These are phyloP conservation scores for Xerophyta viscosa DNA, from an alignment of 106 monocot genomes.

Conservation along the genomic window DNA sequence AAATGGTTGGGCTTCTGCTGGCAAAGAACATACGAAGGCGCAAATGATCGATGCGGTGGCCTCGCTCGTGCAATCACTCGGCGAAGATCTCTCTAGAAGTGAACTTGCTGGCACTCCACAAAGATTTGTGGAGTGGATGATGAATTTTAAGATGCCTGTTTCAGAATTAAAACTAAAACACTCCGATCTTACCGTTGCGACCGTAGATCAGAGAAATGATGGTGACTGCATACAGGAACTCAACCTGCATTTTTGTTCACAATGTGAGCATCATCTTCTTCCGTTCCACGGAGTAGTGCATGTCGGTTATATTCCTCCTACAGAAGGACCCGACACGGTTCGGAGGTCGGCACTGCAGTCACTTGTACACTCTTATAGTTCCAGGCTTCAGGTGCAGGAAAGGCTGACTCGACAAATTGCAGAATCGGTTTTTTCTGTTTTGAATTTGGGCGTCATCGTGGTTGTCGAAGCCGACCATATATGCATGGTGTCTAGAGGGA, in stretches of 20 bases:
- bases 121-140: constrained; percentile 83
- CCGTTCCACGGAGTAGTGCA: constrained; percentile 91
- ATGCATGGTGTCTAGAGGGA: constrained; percentile 90
- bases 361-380: constrained; percentile 63
- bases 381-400: constrained; percentile 93
- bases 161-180: constrained; percentile 37
- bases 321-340: constrained; percentile 8
- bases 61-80: constrained; percentile 48
- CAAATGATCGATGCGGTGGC: constrained; percentile 57
- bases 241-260: constrained; percentile 75
- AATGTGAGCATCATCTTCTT: constrained; percentile 91
- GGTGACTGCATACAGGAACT: constrained; percentile 34
- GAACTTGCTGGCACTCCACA: constrained; percentile 78
- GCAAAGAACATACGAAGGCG: constrained; percentile 15
- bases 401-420: constrained; percentile 89
- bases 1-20: constrained; percentile 24
- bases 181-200: neutral
- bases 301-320: constrained; percentile 39
- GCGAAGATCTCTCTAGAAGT: constrained; percentile 71
- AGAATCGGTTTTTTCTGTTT: constrained; percentile 42
- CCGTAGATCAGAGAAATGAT: neutral
- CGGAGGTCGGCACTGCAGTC: constrained; percentile 52
- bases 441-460: constrained; percentile 56
- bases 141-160: constrained; percentile 66
- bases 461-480: constrained; percentile 92